A percentile compares a stretch with the other conserved stretches of the same genome.
Evolutionary conservation across 169 alveolate genomes (phyloP).

Genomic region (Neospora caninum): DNA sequence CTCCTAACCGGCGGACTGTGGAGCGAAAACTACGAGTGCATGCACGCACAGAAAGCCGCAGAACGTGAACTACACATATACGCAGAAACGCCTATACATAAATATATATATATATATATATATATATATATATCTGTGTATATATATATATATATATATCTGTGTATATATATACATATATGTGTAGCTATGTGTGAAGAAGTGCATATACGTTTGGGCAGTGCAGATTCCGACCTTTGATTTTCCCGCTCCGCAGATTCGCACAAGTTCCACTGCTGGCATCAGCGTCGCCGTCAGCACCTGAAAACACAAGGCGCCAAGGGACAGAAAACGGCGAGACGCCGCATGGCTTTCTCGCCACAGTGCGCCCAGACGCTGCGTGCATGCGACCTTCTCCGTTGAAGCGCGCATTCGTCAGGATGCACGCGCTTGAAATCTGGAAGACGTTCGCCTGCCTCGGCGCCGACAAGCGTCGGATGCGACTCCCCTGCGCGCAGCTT

Average conservation of each 20-base stretch:
- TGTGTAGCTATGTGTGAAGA: background rate
- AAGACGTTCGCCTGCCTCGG: no score
- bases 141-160: background rate
- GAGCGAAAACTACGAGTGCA: no score
- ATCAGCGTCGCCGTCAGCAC: background rate
- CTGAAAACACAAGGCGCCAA: background rate
- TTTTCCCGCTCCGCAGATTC: constrained; percentile 21
- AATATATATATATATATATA: background rate
- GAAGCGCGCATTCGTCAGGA: no score
- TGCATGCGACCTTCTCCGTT: no score
- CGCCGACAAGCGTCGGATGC: no score
- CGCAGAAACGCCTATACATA: background rate
- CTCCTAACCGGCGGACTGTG: no score
- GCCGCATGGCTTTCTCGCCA: no score
- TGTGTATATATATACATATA: background rate
- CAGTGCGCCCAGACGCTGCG: no score
- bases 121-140: background rate
- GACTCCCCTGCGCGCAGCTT: no score
- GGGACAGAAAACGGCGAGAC: background rate
- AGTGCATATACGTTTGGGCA: background rate
- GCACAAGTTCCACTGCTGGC: background rate
- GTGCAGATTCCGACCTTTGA: background rate
- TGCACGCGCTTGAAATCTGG: no score
- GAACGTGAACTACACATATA: background rate
- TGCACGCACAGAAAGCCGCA: no score